Conservation (phyloP, 129 eudicot species). For the Lactuca saligna region DNA sequence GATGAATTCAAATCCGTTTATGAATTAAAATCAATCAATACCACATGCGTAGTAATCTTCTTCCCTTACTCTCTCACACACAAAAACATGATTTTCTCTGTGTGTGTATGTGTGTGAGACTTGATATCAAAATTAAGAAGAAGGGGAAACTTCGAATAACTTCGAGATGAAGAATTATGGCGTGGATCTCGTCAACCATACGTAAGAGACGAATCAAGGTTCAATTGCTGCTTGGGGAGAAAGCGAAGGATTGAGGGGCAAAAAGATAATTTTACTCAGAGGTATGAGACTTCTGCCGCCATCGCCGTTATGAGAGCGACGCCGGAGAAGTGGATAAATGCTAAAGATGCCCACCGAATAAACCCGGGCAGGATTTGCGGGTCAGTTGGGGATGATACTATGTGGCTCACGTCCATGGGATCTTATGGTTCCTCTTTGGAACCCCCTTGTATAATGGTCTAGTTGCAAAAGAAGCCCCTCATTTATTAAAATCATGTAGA, state of each 20-base stretch:
- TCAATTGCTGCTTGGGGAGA: background rate
- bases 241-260: conserved; percentile 19
- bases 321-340: conserved; percentile 18
- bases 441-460: conserved; percentile 2
- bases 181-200: conserved; percentile 27
- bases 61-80: background rate
- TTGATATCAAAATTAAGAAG: conserved; percentile 10
- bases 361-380: conserved; percentile 21
- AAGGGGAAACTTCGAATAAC: conserved; percentile 20
- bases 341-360: conserved; percentile 33
- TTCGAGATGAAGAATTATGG: conserved; percentile 24
- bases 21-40: conserved; percentile 6
- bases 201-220: conserved; percentile 23
- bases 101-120: background rate
- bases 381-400: conserved; percentile 5
- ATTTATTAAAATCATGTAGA: background rate
- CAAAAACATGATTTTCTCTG: conserved; percentile 10
- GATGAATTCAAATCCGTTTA: background rate
- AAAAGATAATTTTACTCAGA: conserved; percentile 1
- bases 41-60: conserved; percentile 1
- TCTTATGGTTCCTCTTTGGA: background rate
- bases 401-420: conserved; percentile 21
- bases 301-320: conserved; percentile 28
- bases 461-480: background rate
- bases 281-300: conserved; percentile 20